A percentile compares a stretch with the other conserved stretches of the same genome.
phyloP scores from a whole-genome alignment of 352 stramenopile species.

The Phytophthora macrochlamydospora region DNA sequence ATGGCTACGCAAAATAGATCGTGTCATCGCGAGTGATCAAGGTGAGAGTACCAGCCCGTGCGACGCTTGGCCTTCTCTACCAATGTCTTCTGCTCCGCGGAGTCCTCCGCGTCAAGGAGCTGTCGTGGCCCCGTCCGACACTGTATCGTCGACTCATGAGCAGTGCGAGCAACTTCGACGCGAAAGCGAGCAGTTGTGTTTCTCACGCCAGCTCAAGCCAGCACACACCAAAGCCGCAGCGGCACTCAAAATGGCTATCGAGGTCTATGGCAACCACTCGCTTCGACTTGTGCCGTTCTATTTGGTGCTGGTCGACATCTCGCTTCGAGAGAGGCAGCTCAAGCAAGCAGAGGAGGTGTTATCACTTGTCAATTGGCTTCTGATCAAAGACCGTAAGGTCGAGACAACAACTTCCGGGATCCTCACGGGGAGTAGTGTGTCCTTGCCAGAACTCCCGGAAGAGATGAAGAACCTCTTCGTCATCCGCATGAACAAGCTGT shows the following conservation, averaged over 20 bases:
- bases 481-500: conserved; percentile 79
- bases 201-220: conserved; percentile 44
- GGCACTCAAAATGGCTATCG: conserved; percentile 53
- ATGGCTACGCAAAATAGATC: too few relatives aligned
- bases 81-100: conserved; percentile 19
- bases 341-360: conserved; percentile 71
- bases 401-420: conserved; percentile 10
- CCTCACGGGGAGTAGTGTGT: conserved; percentile 4
- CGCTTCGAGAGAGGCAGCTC: conserved; percentile 60
- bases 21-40: too few relatives aligned
- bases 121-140: conserved; percentile 7
- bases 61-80: conserved; percentile 3
- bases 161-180: conserved; percentile 57
- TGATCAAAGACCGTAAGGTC: conserved; percentile 60
- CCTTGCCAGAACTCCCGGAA: conserved; percentile 36
- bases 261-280: conserved; percentile 56
- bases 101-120: conserved; percentile 26
- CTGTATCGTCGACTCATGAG: conserved; percentile 12
- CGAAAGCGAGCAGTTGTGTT: conserved; percentile 68
- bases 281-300: conserved; percentile 69
- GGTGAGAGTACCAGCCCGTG: too few relatives aligned
- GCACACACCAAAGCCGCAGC: conserved; percentile 50
- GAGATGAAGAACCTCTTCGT: conserved; percentile 68
- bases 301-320: conserved; percentile 67
- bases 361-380: conserved; percentile 72